A percentile compares a stretch with the other conserved stretches of the same genome.
Conservation (phyloP, 139 green algal genomes). For the Auxenochlorella protothecoides region DNA sequence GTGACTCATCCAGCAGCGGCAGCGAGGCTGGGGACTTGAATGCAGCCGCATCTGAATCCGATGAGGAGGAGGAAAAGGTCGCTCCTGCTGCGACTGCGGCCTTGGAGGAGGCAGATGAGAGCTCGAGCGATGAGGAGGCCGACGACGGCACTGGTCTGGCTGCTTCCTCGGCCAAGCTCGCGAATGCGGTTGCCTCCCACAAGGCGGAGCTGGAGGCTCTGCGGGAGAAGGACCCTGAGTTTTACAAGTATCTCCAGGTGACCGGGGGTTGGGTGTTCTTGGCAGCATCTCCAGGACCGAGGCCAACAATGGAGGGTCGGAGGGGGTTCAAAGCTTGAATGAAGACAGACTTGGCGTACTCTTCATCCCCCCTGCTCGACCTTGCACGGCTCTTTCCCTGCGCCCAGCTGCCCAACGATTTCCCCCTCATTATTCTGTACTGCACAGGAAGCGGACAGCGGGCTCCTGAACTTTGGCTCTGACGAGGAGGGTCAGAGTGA, state of each 20-base stretch:
- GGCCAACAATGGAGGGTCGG: no score
- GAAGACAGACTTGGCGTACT: neutral
- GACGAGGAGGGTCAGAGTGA: constrained; percentile 35
- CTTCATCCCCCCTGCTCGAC: neutral
- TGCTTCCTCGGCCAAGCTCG: neutral
- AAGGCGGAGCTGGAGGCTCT: neutral
- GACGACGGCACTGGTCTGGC: neutral
- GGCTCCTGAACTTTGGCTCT: constrained; percentile 77
- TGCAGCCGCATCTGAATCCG: neutral
- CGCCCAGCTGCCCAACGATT: no score
- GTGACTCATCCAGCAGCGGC: neutral
- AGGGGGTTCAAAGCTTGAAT: neutral
- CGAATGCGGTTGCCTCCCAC: neutral
- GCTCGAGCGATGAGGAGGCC: constrained; percentile 1
- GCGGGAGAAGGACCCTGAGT: constrained; percentile 79
- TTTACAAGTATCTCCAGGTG: constrained; percentile 72
- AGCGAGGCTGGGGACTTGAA: neutral
- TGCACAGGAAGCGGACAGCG: constrained; percentile 62
- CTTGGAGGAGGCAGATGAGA: neutral
- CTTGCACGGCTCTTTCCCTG: neutral
- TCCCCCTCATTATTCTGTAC: neutral
- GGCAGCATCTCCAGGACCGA: no score
- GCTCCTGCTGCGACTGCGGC: neutral
- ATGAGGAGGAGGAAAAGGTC: neutral
- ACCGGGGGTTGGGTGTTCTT: neutral